Evolutionary conservation across 176 grass and related monocot species (phyloP).

Genomic region (Alloteropsis semialata): DNA sequence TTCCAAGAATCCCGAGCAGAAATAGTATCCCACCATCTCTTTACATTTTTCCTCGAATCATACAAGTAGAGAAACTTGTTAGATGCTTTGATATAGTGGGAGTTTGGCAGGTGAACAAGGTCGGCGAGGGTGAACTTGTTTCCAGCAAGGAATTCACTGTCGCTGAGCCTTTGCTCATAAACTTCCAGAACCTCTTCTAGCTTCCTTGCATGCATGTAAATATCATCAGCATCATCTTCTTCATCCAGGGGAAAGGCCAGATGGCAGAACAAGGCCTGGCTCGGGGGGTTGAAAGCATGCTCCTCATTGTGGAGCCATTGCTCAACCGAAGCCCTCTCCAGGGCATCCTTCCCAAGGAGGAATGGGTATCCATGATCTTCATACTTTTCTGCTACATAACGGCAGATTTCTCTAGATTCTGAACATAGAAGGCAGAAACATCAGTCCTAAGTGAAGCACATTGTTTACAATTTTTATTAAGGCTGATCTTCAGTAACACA

Average conservation of each 20-base stretch:
- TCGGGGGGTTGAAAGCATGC: constrained; percentile 84
- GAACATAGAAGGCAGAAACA: constrained; percentile 15
- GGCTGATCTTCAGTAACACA: not conserved
- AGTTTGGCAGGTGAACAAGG: constrained; percentile 82
- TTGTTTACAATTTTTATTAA: not conserved
- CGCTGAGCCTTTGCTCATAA: constrained; percentile 75
- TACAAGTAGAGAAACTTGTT: constrained; percentile 55
- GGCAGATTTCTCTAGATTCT: constrained; percentile 94
- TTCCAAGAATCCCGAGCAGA: constrained; percentile 52
- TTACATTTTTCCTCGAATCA: constrained; percentile 76
- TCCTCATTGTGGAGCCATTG: constrained; percentile 95
- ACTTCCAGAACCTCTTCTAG: constrained; percentile 74
- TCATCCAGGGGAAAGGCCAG: constrained; percentile 52
- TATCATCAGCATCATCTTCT: constrained; percentile 32
- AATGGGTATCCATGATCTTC: constrained; percentile 44
- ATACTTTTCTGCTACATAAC: constrained; percentile 65
- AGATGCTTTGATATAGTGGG: constrained; percentile 56
- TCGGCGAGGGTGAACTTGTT: constrained; percentile 83
- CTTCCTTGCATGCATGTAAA: constrained; percentile 43
- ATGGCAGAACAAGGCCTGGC: constrained; percentile 71
- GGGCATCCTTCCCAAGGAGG: constrained; percentile 73
- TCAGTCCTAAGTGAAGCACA: constrained; percentile 7
- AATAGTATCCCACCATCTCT: constrained; percentile 78
- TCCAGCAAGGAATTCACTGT: constrained; percentile 64
- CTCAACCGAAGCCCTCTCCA: constrained; percentile 84